Conservation (phyloP, 768 basidiomycete genomes). For the Dacryopinax primogenitus region DNA sequence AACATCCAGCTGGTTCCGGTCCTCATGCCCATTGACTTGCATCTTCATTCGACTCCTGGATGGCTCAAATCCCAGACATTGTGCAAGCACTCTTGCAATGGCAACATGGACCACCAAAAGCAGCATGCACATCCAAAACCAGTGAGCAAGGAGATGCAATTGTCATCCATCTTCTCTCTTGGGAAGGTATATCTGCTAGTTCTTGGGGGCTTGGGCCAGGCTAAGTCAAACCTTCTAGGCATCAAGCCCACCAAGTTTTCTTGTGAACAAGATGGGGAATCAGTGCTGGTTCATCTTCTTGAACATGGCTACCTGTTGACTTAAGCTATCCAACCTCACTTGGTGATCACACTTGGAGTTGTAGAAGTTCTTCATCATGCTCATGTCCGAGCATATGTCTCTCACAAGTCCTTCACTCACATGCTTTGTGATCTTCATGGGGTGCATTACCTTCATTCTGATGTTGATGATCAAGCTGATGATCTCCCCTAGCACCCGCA, state of each 20-base stretch:
- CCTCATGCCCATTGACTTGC: not conserved
- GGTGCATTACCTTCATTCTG: not conserved
- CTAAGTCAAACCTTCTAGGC: not conserved
- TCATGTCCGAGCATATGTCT: not conserved
- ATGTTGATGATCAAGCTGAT: too few relatives aligned
- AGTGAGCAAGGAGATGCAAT: too few relatives aligned
- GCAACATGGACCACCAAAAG: not conserved
- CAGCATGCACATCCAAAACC: not conserved
- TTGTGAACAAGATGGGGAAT: not conserved
- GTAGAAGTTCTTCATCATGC: not conserved
- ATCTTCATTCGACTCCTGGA: not conserved
- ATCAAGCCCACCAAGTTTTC: not conserved
- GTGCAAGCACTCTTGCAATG: not conserved
- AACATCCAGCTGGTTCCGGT: not conserved
- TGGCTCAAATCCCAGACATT: not conserved
- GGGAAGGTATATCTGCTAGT: not conserved
- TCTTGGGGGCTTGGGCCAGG: not conserved
- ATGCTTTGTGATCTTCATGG: too few relatives aligned
- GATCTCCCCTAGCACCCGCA: not conserved
- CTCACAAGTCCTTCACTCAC: not conserved
- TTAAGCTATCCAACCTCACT: not conserved
- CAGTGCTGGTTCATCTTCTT: not conserved
- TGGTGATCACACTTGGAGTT: not conserved
- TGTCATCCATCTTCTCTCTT: not conserved
- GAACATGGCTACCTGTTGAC: not conserved